Conservation (phyloP, 352 stramenopile genomes). For the Globisporangium carolinianum region DNA sequence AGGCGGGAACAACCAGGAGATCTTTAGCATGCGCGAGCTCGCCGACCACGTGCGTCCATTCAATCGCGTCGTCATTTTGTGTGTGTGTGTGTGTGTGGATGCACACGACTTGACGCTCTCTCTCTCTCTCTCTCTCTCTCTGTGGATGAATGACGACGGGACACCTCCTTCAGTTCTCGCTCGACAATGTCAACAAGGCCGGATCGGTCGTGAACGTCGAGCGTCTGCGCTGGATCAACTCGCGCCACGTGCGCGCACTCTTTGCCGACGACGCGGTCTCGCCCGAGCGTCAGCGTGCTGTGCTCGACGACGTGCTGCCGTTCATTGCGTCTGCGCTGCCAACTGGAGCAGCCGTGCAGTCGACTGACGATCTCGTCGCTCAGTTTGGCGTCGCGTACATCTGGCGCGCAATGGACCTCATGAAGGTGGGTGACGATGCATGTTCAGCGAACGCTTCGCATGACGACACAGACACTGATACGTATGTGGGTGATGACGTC, state of each 20-base stretch:
- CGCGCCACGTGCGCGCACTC: constrained; percentile 72
- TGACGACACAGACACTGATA: no score
- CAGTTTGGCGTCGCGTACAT: constrained; percentile 64
- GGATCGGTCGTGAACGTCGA: constrained; percentile 85
- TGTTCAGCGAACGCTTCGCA: no score
- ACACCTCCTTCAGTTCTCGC: constrained; percentile 47
- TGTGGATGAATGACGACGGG: background rate
- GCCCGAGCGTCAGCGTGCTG: constrained; percentile 30
- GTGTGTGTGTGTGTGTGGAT: background rate
- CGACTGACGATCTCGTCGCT: constrained; percentile 27
- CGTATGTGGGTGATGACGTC: no score
- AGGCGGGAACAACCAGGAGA: constrained; percentile 95
- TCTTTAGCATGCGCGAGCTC: constrained; percentile 93
- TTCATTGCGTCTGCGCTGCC: constrained; percentile 32
- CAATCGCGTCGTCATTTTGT: no score
- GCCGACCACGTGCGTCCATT: constrained; percentile 32
- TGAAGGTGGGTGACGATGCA: constrained; percentile 44
- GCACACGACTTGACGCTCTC: background rate
- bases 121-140: background rate
- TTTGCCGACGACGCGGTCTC: constrained; percentile 46
- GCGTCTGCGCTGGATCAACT: constrained; percentile 86
- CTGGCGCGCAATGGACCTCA: constrained; percentile 68
- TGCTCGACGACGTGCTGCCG: constrained; percentile 58
- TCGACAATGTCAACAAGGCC: constrained; percentile 86
- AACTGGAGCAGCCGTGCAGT: constrained; percentile 15